Base-by-base conservation (phyloP, 768 basidiomycete genomes). In the Obba rivulosa region DNA sequence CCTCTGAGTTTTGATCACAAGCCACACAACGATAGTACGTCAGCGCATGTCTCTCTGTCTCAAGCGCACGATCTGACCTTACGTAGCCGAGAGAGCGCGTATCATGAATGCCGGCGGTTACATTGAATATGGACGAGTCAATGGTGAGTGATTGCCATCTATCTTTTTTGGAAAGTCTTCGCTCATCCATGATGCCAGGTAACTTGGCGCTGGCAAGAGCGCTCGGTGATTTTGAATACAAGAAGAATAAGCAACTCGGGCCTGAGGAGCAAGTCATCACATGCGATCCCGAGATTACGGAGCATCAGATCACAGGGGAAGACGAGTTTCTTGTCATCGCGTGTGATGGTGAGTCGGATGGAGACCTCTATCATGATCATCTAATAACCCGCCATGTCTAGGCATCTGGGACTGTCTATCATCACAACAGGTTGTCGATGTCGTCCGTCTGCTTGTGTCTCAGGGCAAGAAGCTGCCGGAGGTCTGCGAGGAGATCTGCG, bases 401-500 rank as follows among this genome's bases (percentile, higher is more conserved):
- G 94, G 95, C 52, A 99, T 98, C 60, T 99, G 96, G 96, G 96
- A 99, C 66, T 98, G 96, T 62, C 67, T 99, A 34, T 80, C 79
- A 3, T 95, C 92, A 8, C 96, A 99, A 57, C 88, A 96, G 63
- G 90, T 87, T 38, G 75, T 97, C 52, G 88, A 98, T 69, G 85
- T 90, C 53, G 77, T 94, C 35, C 83, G 96, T 40, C 80, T 85
- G 39, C 78, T 85, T 52, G 74, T 97, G 34, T 82, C 90, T 11
- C 76, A 91, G 58, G 85, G 86, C 35, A 87, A 83, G 60, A 74
- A 82, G 45, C 78, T 98, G 8, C 56, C 69, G n/a, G 85, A 93
- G 63, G 90, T 98, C 50, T 81, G 86, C 58, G 92, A 95, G 66
- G 76, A 81, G 60, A 83, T 97, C 56, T 95, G 94, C 67, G 87